Conservation (phyloP, 2,329 filamentous ascomycete species). For the Calonectria crousiana region DNA sequence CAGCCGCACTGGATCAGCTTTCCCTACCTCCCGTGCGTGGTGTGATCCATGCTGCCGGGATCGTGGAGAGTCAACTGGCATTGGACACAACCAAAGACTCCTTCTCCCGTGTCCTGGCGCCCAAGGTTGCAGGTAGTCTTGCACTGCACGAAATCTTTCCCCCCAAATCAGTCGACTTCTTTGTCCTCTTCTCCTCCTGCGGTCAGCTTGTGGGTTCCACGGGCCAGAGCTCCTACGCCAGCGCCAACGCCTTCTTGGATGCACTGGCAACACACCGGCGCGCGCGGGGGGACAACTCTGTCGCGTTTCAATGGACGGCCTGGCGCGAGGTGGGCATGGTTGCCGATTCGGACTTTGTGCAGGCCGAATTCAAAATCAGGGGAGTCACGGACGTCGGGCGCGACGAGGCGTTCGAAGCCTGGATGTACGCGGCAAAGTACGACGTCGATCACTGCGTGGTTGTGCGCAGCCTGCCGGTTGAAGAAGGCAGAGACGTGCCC, state of each 20-base stretch:
- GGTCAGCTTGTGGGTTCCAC: not conserved
- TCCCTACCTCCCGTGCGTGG: not conserved
- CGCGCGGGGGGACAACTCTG: not conserved
- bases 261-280: not conserved
- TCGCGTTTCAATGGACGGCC: not conserved
- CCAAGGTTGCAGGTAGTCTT: not conserved
- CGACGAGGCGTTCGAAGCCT: not conserved
- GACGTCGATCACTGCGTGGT: not conserved
- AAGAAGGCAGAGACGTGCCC: not conserved
- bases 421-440: not conserved
- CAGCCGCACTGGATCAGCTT: not conserved
- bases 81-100: not conserved
- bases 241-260: not conserved
- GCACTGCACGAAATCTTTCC: not conserved
- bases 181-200: not conserved
- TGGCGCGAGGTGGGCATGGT: constrained; percentile 3
- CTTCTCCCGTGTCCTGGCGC: not conserved
- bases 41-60: not conserved
- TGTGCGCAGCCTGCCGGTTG: not conserved
- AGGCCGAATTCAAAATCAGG: not conserved
- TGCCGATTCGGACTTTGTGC: not conserved
- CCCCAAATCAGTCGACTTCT: not conserved
- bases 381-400: not conserved
- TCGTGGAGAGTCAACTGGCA: not conserved
- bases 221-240: not conserved